Conservation (phyloP, 2,329 filamentous ascomycete genomes). For the Spiromastix sp. region DNA sequence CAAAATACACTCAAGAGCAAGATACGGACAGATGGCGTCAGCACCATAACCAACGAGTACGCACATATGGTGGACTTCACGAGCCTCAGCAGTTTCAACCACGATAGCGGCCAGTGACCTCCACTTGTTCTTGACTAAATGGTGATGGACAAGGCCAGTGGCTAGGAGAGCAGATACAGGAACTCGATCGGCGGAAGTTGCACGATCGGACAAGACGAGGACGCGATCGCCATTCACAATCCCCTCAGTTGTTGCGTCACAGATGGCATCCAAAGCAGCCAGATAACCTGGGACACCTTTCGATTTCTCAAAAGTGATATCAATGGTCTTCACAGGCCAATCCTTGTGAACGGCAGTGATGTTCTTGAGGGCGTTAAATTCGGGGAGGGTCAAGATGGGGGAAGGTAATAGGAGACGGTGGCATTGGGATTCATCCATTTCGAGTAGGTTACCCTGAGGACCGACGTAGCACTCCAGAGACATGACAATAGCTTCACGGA, state of each 20-base stretch:
- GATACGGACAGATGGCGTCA: conserved; percentile 88
- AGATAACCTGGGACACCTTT: conserved; percentile 77
- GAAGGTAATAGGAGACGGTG: conserved; percentile 76
- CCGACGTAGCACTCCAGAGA: conserved; percentile 93
- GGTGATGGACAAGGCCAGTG: conserved; percentile 89
- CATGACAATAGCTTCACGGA: conserved; percentile 96
- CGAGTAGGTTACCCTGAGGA: conserved; percentile 85
- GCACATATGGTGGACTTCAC: conserved; percentile 98
- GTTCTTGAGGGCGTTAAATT: conserved; percentile 80
- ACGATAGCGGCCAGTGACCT: conserved; percentile 77
- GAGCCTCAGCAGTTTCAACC: conserved; percentile 87
- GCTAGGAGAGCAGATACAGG: conserved; percentile 78
- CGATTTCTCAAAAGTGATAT: conserved; percentile 83
- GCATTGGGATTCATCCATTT: conserved; percentile 88
- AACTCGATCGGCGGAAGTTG: conserved; percentile 70
- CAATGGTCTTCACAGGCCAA: conserved; percentile 84
- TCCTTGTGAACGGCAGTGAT: conserved; percentile 60
- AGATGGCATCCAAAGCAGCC: conserved; percentile 78
- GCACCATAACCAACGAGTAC: conserved; percentile 93
- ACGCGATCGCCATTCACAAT: conserved; percentile 77
- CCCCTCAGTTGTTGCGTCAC: conserved; percentile 70
- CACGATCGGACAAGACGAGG: conserved; percentile 81
- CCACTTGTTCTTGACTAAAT: conserved; percentile 93
- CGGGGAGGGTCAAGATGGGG: conserved; percentile 76
- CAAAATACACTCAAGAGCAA: conserved; percentile 90